Evolutionary conservation across 31 red algal genomes (phyloP).

Genomic region (Pterothamnion heteromorphum): DNA sequence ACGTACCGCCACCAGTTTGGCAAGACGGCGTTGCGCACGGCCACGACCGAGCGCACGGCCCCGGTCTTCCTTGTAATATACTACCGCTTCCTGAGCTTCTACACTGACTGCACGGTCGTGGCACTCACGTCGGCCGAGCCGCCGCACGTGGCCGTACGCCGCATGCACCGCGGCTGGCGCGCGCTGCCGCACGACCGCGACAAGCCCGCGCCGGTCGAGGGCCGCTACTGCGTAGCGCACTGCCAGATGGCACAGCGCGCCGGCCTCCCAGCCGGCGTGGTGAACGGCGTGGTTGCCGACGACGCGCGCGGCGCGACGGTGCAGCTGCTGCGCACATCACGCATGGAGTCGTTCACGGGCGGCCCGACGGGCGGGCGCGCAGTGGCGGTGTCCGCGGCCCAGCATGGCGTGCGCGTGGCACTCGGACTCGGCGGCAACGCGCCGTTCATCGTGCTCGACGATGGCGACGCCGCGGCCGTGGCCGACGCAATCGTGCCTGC

Average conservation of each 20-base stretch:
- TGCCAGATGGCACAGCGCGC: constrained; percentile 60
- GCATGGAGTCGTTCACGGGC: constrained; percentile 88
- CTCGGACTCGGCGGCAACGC: constrained; percentile 88
- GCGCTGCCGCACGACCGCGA: no score
- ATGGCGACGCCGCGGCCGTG: constrained; percentile 67
- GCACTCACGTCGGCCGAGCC: no score
- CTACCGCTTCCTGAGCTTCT: no score
- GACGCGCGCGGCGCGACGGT: constrained; percentile 52
- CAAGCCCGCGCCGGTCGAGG: no score
- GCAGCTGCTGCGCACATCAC: constrained; percentile 23
- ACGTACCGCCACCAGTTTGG: no score
- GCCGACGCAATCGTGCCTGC: constrained; percentile 49
- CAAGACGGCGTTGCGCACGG: no score
- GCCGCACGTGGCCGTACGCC: no score
- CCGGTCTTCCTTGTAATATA: no score
- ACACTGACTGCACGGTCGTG: no score
- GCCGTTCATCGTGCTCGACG: constrained; percentile 82
- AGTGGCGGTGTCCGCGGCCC: constrained; percentile 47
- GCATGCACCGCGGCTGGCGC: no score
- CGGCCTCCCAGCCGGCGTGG: constrained; percentile 63
- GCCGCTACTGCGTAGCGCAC: no score
- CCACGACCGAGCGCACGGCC: no score
- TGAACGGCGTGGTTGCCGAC: constrained; percentile 68
- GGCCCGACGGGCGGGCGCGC: constrained; percentile 67
- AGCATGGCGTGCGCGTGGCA: constrained; percentile 55